phyloP scores from a whole-genome alignment of 2,329 filamentous ascomycete species.

The Diatrype stigma region DNA sequence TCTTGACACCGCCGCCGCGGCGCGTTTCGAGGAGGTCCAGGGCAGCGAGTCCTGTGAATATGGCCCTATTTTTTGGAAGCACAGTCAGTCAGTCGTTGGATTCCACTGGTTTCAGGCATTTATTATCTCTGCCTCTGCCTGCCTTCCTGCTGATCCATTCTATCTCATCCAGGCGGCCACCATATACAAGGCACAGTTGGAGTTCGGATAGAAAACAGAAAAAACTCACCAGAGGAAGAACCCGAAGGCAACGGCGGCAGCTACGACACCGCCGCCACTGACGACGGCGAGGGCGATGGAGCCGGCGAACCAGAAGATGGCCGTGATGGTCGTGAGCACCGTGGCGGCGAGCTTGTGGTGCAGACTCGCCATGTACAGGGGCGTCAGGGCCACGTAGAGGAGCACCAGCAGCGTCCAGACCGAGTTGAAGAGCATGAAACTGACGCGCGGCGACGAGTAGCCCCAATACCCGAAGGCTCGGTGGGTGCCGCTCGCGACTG shows the following conservation, averaged over 20 bases:
- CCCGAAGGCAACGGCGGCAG: constrained; percentile 62
- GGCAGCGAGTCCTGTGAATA: constrained; percentile 44
- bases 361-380: constrained; percentile 55
- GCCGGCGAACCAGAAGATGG: constrained; percentile 87
- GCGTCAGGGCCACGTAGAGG: constrained; percentile 64
- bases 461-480: constrained; percentile 27
- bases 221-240: constrained; percentile 55
- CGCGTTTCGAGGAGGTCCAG: constrained; percentile 43
- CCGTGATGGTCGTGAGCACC: constrained; percentile 65
- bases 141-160: too few relatives aligned
- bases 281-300: constrained; percentile 71
- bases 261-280: constrained; percentile 53
- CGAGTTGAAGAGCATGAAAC: constrained; percentile 76
- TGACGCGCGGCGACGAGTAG: constrained; percentile 52
- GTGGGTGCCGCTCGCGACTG: constrained; percentile 51
- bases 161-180: too few relatives aligned
- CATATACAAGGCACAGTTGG: too few relatives aligned
- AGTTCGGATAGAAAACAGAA: not conserved
- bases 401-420: constrained; percentile 73
- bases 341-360: constrained; percentile 65
- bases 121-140: not conserved
- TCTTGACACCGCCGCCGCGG: constrained; percentile 22
- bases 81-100: too few relatives aligned
- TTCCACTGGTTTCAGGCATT: too few relatives aligned
- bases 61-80: constrained; percentile 32